These are phyloP conservation scores for Exophiala phaeomuriformis DNA, from an alignment of 2,329 filamentous ascomycete species.

Conservation along the genomic window DNA sequence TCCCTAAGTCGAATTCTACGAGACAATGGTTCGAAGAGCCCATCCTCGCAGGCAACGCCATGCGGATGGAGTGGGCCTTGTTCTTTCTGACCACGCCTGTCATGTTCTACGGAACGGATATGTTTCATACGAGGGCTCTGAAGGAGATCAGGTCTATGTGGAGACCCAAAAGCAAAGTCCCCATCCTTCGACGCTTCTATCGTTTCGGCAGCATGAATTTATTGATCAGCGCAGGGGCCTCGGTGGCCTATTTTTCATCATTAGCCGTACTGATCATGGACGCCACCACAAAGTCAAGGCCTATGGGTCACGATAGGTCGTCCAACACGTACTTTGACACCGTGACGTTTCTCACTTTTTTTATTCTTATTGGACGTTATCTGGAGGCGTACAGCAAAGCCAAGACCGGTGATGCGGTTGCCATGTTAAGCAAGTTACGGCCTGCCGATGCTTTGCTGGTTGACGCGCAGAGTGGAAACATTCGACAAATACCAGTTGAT, in stretches of 20 bases:
- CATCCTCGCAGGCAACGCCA: conserved; percentile 62
- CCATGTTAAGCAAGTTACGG: conserved; percentile 67
- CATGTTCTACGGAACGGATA: conserved; percentile 77
- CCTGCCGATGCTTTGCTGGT: conserved; percentile 70
- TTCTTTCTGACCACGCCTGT: conserved; percentile 77
- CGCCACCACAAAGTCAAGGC: conserved; percentile 32
- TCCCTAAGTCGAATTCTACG: conserved; percentile 52
- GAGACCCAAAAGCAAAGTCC: conserved; percentile 65
- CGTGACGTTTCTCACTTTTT: conserved; percentile 84
- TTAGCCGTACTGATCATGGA: conserved; percentile 66
- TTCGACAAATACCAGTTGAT: conserved; percentile 52
- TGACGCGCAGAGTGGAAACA: conserved; percentile 12
- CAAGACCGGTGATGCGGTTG: conserved; percentile 78
- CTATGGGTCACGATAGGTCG: conserved; percentile 7
- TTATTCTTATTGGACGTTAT: conserved; percentile 59
- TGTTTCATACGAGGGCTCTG: conserved; percentile 71
- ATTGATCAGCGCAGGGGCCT: conserved; percentile 80
- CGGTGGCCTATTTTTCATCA: conserved; percentile 78
- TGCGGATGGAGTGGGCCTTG: conserved; percentile 68
- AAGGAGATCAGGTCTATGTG: conserved; percentile 74
- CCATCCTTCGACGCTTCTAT: conserved; percentile 68
- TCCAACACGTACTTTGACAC: conserved; percentile 70
- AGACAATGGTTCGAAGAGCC: conserved; percentile 62
- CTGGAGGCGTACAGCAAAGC: conserved; percentile 83
- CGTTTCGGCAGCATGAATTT: conserved; percentile 97